Evolutionary conservation across 305 asterid genomes (phyloP), one percentile per base, ranked within the genome.

Genomic region (Galium porrigens): DNA sequence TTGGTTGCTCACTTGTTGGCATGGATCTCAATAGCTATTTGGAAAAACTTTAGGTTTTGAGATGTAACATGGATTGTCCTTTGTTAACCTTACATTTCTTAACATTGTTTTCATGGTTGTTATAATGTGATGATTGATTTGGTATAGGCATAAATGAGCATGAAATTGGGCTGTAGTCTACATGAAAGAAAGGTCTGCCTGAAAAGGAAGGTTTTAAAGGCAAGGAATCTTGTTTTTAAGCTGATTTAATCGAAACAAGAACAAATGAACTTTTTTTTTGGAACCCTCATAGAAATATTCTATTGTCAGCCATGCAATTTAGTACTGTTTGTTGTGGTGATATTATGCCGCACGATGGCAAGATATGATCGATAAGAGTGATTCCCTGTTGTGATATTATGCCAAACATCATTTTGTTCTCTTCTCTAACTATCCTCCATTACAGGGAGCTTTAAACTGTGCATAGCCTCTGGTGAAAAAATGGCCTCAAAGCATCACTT

Each of bases 401-500:
- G 14, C 14, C 48, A 41, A 41, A 12, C 11, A 34, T 60, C 5
- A 7, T 11, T 49, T 48, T 20, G 37, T 65, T 53, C 7, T 22
- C 4, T 22, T 22, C 20, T 44, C 68, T 64, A 49, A 65, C 58
- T 64, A 32, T 59, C 49, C 53, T 61, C 29, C 59, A 42, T 60
- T 33, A 20, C 48, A 73, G 82, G 65, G 77, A 58, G 68, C 66
- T 72, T 62, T 33, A 22, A 22, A 22, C 20, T 20, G 75, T 84
- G 76, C 78, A 54, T 41, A 17, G 27, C 25, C 73, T 15, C 52
- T 14, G 48, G 73, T 70, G 15, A 68, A 55, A 56, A 66, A 18
- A 89, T 89, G 96, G 94, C 86, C 20, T 74, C 85, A 29, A 89
- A 90, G 78, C 65, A 78, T 69, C 86, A 87, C 58, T 36, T 78